Conservation (phyloP, 805 yeast genomes). For the Wickerhamomyces chaumierensis region DNA sequence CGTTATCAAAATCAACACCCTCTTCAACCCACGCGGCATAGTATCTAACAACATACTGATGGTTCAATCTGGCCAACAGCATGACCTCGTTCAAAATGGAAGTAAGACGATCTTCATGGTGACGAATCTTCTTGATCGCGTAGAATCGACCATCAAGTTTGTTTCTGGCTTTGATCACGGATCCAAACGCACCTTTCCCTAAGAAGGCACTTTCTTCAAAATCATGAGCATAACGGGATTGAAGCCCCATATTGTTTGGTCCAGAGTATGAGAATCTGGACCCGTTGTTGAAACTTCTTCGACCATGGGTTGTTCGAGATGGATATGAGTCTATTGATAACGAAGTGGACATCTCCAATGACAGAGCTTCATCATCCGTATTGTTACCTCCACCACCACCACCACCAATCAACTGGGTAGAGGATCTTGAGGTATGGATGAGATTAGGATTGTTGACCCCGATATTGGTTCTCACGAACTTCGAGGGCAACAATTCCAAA, state of each 20-base stretch:
- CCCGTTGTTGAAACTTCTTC: constrained; percentile 31
- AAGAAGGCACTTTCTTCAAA: constrained; percentile 88
- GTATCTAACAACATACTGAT: constrained; percentile 91
- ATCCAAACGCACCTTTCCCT: constrained; percentile 96
- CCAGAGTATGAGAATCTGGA: constrained; percentile 23
- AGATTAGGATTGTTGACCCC: constrained; percentile 23
- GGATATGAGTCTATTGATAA: constrained; percentile 16
- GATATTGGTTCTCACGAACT: constrained; percentile 70
- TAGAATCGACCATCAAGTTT: constrained; percentile 89
- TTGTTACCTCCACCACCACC: constrained; percentile 3
- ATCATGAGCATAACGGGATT: constrained; percentile 78
- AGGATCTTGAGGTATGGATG: constrained; percentile 5
- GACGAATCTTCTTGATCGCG: constrained; percentile 87
- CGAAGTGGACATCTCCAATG: constrained; percentile 12
- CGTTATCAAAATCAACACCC: constrained; percentile 24
- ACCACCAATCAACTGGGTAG: not conserved
- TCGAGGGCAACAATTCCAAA: constrained; percentile 72
- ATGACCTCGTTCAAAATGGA: constrained; percentile 83
- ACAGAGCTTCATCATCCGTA: constrained; percentile 9
- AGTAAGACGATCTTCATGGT: constrained; percentile 68
- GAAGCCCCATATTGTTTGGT: constrained; percentile 13
- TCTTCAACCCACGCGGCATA: constrained; percentile 97
- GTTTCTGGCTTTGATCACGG: constrained; percentile 94
- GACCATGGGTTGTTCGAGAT: constrained; percentile 12
- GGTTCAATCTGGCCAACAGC: constrained; percentile 82